Percentiles rank a stretch among this genome's conserved stretches.
Conservation (phyloP, 495 filamentous ascomycete species). For the Tirmania nivea region DNA sequence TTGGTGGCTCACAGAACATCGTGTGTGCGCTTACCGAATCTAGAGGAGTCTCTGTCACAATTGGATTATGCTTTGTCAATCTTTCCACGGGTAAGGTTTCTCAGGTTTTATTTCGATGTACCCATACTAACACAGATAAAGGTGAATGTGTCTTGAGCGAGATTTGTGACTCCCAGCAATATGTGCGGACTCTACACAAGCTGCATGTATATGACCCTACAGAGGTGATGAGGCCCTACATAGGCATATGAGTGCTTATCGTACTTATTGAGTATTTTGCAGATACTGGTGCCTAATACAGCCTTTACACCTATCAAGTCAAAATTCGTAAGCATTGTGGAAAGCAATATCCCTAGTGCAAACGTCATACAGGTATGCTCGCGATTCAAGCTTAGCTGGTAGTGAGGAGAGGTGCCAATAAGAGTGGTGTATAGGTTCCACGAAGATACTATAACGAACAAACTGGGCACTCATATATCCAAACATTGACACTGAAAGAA, state of each 20-base stretch:
- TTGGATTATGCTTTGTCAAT: constrained; percentile 79
- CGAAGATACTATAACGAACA: constrained; percentile 80
- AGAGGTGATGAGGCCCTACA: constrained; percentile 18
- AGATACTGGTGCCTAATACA: constrained; percentile 46
- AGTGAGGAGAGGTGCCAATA: too few relatives aligned
- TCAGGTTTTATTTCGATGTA: neutral
- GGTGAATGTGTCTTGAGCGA: constrained; percentile 65
- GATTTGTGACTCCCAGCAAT: constrained; percentile 75
- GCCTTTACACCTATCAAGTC: constrained; percentile 42
- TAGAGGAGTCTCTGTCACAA: constrained; percentile 60
- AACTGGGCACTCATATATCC: constrained; percentile 53
- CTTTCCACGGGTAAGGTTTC: constrained; percentile 38
- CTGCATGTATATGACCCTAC: constrained; percentile 56
- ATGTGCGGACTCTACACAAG: constrained; percentile 64
- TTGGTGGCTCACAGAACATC: constrained; percentile 34
- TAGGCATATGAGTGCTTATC: neutral
- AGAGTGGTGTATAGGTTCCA: constrained; percentile 26
- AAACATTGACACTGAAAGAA: constrained; percentile 51
- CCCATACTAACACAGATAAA: constrained; percentile 1
- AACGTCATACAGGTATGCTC: constrained; percentile 24
- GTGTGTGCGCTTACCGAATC: constrained; percentile 84
- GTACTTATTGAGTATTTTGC: neutral
- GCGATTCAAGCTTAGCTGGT: too few relatives aligned
- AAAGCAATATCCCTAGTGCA: constrained; percentile 39
- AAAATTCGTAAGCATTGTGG: constrained; percentile 54